Conservation (phyloP, 257 asterid genomes). For the Solanum sparsipilum region DNA sequence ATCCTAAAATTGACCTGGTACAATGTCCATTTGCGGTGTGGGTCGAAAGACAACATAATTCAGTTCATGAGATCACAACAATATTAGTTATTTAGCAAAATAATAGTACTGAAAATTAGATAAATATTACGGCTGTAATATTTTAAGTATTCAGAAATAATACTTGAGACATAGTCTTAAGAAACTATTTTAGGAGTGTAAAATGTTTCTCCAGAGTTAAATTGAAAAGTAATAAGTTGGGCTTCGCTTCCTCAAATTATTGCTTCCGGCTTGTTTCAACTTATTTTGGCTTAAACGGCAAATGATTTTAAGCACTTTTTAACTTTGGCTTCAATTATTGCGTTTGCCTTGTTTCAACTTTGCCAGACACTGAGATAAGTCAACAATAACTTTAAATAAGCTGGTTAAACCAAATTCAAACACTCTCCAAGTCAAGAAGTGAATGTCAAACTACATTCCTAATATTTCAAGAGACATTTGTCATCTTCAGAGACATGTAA, state of each 20-base stretch:
- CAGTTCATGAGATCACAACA: background rate
- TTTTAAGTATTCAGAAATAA: background rate
- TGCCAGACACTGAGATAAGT: background rate
- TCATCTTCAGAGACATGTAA: background rate
- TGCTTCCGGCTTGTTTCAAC: no score
- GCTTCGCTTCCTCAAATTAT: background rate
- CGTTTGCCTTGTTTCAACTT: no score
- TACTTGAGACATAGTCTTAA: background rate
- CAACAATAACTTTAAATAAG: background rate
- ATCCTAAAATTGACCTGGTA: background rate
- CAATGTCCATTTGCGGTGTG: background rate
- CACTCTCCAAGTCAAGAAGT: background rate
- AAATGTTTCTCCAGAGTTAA: no score
- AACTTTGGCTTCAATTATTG: background rate
- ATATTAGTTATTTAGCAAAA: no score
- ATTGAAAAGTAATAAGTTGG: background rate
- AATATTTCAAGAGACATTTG: background rate
- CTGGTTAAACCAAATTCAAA: background rate
- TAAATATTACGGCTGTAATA: background rate
- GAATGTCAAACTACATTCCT: background rate
- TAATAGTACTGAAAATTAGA: background rate
- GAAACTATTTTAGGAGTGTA: background rate
- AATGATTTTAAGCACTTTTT: background rate
- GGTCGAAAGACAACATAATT: background rate
- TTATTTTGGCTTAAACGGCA: no score